Percentiles rank a stretch among this genome's conserved stretches.
Conservation (phyloP, 2,329 filamentous ascomycete genomes). For the Xylaria arbuscula region DNA sequence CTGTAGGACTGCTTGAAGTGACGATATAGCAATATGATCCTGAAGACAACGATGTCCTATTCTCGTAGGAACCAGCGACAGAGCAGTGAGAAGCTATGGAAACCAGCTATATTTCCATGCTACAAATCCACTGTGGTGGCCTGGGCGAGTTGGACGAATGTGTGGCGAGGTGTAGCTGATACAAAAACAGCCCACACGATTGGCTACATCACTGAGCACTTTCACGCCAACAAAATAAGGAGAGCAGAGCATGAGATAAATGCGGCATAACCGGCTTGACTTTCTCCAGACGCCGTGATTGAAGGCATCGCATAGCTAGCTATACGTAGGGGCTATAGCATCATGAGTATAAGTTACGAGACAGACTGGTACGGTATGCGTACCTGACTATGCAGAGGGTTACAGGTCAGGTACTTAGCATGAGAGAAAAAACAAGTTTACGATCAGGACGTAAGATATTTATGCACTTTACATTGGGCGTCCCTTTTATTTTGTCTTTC, state of each 20-base stretch:
- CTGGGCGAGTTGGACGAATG: neutral
- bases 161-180: neutral
- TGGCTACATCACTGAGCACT: neutral
- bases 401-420: neutral
- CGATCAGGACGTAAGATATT: too few relatives aligned
- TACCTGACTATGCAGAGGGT: neutral
- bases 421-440: neutral
- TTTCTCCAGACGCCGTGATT: neutral
- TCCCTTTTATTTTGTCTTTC: too few relatives aligned
- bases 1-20: constrained; percentile 52
- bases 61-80: neutral
- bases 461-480: too few relatives aligned
- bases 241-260: neutral
- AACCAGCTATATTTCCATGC: neutral
- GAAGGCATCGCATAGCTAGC: neutral
- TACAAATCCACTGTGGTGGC: neutral
- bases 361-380: neutral
- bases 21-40: neutral
- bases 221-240: neutral
- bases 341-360: neutral
- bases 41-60: neutral
- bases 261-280: neutral
- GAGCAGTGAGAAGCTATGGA: neutral
- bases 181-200: neutral
- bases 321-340: neutral